These are phyloP conservation scores for Entomortierella chlamydospora DNA, from an alignment of 192 early-diverging fungal species.

Conservation along the genomic window DNA sequence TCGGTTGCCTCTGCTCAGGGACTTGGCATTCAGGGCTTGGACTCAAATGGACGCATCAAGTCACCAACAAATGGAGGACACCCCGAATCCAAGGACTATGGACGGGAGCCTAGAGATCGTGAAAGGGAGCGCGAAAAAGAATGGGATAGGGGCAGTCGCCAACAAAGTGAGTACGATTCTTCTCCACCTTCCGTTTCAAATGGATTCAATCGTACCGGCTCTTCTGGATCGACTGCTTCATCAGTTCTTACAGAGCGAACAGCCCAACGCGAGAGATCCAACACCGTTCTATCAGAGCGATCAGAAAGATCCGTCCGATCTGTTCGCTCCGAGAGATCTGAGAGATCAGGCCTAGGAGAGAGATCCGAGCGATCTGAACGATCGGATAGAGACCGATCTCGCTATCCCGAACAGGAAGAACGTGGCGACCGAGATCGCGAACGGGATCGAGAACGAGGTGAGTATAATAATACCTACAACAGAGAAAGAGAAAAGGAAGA, in stretches of 20 bases:
- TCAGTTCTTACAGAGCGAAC: slow-evolving; percentile 24
- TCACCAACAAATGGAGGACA: slow-evolving; percentile 24
- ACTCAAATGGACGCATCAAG: slow-evolving; percentile 35
- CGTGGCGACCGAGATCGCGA: slow-evolving; percentile 26
- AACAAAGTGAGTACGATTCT: slow-evolving; percentile 15
- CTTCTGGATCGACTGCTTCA: slow-evolving; percentile 43
- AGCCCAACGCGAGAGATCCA: slow-evolving; percentile 42
- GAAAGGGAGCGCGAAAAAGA: too few relatives aligned
- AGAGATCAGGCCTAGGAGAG: neutral
- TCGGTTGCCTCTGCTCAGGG: slow-evolving; percentile 50
- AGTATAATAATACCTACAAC: neutral
- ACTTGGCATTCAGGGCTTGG: slow-evolving; percentile 42
- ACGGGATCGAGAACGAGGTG: slow-evolving; percentile 8
- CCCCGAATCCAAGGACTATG: slow-evolving; percentile 14
- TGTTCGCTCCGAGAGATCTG: slow-evolving; percentile 29
- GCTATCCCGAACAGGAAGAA: slow-evolving; percentile 30
- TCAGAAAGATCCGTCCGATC: slow-evolving; percentile 47
- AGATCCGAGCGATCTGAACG: slow-evolving; percentile 7
- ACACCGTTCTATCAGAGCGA: slow-evolving; percentile 43
- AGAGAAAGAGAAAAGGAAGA: slow-evolving; percentile 4
- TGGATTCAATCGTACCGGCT: slow-evolving; percentile 40
- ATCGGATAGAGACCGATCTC: slow-evolving; percentile 39
- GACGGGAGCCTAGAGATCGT: neutral
- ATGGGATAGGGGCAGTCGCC: slow-evolving; percentile 10
- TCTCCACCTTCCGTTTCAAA: slow-evolving; percentile 33